Percentiles rank a stretch among this genome's conserved stretches.
phyloP scores from a whole-genome alignment of 768 basidiomycete species.

The Boletus rubroflammeus region DNA sequence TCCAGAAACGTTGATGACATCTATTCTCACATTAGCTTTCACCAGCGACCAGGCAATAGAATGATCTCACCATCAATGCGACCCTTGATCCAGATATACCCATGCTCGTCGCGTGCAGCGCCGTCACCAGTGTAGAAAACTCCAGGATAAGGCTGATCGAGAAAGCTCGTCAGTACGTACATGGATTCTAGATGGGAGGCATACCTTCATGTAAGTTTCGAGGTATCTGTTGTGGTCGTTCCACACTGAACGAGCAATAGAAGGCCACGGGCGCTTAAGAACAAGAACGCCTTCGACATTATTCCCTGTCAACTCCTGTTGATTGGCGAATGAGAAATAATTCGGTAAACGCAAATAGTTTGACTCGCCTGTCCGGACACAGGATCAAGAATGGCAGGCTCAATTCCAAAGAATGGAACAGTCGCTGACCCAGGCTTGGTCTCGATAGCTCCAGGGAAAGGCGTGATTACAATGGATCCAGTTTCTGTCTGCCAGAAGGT shows the following conservation, averaged over 20 bases:
- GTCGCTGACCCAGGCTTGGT: conserved; percentile 97
- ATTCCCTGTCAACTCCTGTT: conserved; percentile 66
- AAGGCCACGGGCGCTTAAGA: conserved; percentile 88
- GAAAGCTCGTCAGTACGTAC: conserved; percentile 36
- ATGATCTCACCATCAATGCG: conserved; percentile 77
- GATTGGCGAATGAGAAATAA: background rate
- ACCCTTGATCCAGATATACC: conserved; percentile 99
- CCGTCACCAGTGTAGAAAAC: conserved; percentile 98
- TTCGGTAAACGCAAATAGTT: background rate
- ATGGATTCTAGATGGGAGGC: conserved; percentile 17
- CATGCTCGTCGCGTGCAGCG: conserved; percentile 88
- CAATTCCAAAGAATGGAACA: conserved; percentile 96
- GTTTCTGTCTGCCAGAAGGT: conserved; percentile 99
- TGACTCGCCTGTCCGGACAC: conserved; percentile 58
- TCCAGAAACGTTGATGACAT: conserved; percentile 98
- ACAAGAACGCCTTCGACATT: conserved; percentile 89
- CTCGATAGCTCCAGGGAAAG: conserved; percentile 92
- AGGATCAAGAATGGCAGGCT: conserved; percentile 84
- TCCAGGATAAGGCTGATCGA: conserved; percentile 71
- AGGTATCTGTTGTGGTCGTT: conserved; percentile 86
- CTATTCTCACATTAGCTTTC: conserved; percentile 34
- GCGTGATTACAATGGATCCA: conserved; percentile 91
- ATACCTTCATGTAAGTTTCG: conserved; percentile 68
- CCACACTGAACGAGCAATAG: conserved; percentile 89
- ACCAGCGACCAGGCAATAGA: background rate